Base-by-base conservation (phyloP, 78 protist species). In the Bodo saltans region DNA sequence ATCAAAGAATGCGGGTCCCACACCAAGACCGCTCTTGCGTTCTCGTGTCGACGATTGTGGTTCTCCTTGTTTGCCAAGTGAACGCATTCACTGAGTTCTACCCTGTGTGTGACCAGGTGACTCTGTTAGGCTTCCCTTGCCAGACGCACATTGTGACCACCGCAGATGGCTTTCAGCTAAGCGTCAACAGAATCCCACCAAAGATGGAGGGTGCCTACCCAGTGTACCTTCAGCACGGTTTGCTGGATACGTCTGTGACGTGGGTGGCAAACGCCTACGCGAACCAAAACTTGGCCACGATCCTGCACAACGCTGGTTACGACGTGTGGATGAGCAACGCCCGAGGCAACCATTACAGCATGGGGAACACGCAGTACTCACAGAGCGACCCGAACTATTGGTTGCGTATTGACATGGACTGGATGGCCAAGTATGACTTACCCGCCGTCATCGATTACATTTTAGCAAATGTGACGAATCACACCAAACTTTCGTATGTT, bases 271-370 rank as follows among this genome's bases (percentile, higher is more conserved):
- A 88, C 81, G n/a, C 32, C n/a, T 72, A 86, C 60, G 29, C 29
- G 68, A 75, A 81, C 42, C 87, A 88, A 47, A 83, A 79, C 28
- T 78, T 90, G 33, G 84, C 88, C 25, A 85, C 60, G 70, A 79
- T 87, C 4, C 68, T 90, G 38, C 87, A 88, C 28, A 91, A 92
- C 70, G 79, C 30, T 0, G 92, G 92, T 8, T 92, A 84, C 60
- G 94, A 92, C 73, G 91, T 89, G 8, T 92, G 94, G 92, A 37
- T 92, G 67, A 88, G 90, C 26, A 92, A 92, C 87, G 74, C 68
- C 27, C 79, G 92, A 0, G 92, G 94, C 0, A 92, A 92, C 87
- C 27, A 33, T 27, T 89, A 87, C 71, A 69, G 79, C 78, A 28
- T 79, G 72, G 71, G 38, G 72, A 78, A 70, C 68, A 42, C 83